These are phyloP conservation scores for Calophaca sinica DNA, from an alignment of 306 rosid species.

Conservation along the genomic window DNA sequence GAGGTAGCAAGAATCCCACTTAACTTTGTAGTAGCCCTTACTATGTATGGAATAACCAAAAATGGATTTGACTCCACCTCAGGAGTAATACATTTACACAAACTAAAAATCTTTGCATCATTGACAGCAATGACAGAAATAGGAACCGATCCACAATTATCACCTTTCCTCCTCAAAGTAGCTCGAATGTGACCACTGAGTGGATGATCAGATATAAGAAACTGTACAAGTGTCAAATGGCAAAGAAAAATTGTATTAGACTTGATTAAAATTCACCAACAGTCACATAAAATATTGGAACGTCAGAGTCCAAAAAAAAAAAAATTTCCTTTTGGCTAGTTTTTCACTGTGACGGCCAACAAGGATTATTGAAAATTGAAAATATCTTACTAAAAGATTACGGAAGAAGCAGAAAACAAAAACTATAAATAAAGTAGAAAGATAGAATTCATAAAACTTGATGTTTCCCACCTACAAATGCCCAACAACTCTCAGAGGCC, in stretches of 20 bases:
- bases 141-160: slow-evolving; percentile 67
- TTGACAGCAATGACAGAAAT: slow-evolving; percentile 65
- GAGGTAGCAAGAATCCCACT: slow-evolving; percentile 57
- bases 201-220: slow-evolving; percentile 74
- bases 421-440: slow-evolving; percentile 18
- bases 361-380: slow-evolving; percentile 25
- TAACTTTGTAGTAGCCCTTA: slow-evolving; percentile 64
- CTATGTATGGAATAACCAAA: slow-evolving; percentile 59
- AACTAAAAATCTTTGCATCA: slow-evolving; percentile 65
- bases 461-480: slow-evolving; percentile 16
- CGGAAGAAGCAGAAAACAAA: background rate
- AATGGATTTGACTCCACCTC: slow-evolving; percentile 79
- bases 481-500: slow-evolving; percentile 1
- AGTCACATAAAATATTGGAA: slow-evolving; percentile 3
- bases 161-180: slow-evolving; percentile 71
- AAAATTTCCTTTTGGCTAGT: slow-evolving; percentile 20
- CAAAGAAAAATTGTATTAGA: slow-evolving; percentile 40
- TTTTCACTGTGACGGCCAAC: slow-evolving; percentile 13
- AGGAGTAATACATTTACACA: slow-evolving; percentile 75
- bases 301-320: slow-evolving; percentile 7
- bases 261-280: slow-evolving; percentile 25
- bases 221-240: slow-evolving; percentile 62
- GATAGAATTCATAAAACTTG: slow-evolving; percentile 17
- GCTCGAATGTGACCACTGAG: slow-evolving; percentile 88
- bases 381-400: slow-evolving; percentile 29